phyloP scores from a whole-genome alignment of 306 rosid species.

The Casuarina glauca region DNA sequence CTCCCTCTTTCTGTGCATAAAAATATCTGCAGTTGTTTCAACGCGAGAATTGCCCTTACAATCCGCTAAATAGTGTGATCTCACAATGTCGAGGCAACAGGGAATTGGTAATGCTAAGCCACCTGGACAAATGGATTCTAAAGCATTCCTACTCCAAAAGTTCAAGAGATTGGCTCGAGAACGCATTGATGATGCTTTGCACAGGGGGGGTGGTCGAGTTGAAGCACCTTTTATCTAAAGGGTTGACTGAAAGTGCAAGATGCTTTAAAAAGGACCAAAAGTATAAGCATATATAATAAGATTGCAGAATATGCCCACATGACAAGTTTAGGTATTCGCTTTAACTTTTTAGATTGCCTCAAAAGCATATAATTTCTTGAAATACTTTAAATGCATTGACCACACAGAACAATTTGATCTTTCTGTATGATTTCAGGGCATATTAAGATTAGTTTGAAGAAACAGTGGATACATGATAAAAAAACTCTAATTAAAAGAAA shows the following conservation, averaged over 20 bases:
- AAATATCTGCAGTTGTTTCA: no score
- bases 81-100: slow-evolving; percentile 74
- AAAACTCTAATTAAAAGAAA: neutral
- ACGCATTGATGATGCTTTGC: slow-evolving; percentile 55
- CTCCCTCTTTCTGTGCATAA: no score
- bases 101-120: slow-evolving; percentile 95
- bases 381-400: neutral
- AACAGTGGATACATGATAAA: slow-evolving; percentile 7
- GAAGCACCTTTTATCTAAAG: slow-evolving; percentile 36
- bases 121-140: slow-evolving; percentile 99
- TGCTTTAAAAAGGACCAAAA: slow-evolving; percentile 46
- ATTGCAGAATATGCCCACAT: slow-evolving; percentile 34
- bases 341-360: neutral
- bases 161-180: slow-evolving; percentile 72
- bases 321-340: slow-evolving; percentile 1
- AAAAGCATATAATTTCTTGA: neutral
- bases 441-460: no score
- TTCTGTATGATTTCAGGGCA: no score
- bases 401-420: neutral
- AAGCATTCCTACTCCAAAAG: slow-evolving; percentile 90
- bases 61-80: slow-evolving; percentile 69
- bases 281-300: slow-evolving; percentile 39
- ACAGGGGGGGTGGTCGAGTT: slow-evolving; percentile 45
- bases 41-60: no score
- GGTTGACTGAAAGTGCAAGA: slow-evolving; percentile 34